Evolutionary conservation across 2,329 filamentous ascomycete species (phyloP).

Genomic region (Hymenoscyphus albidus): DNA sequence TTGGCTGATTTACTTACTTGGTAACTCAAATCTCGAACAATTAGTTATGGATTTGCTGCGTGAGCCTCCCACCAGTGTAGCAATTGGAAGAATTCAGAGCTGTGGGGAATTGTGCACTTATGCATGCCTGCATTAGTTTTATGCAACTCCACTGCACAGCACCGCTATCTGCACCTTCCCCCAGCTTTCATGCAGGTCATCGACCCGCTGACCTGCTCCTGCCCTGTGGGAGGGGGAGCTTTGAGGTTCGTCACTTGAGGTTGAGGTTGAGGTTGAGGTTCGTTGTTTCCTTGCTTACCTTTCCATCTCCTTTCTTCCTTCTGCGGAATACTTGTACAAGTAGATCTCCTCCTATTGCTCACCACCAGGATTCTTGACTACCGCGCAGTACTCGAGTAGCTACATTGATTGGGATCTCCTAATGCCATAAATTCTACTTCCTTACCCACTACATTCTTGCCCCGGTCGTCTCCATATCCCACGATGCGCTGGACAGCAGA

Average conservation of each 20-base stretch:
- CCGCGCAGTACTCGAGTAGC: too few relatives aligned
- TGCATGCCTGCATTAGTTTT: not conserved
- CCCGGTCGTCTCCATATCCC: not conserved
- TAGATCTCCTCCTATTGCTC: not conserved
- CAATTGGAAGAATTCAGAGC: too few relatives aligned
- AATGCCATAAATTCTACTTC: conserved; percentile 2
- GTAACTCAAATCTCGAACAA: too few relatives aligned
- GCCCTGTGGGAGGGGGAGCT: not conserved
- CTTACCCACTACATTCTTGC: not conserved
- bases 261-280: not conserved
- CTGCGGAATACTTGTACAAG: too few relatives aligned
- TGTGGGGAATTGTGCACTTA: not conserved
- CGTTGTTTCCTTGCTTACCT: conserved; percentile 4
- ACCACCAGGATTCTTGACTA: not conserved
- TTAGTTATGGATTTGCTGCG: too few relatives aligned
- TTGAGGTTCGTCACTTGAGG: not conserved
- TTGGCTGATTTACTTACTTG: too few relatives aligned
- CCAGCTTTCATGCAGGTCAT: not conserved
- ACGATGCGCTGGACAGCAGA: conserved; percentile 33
- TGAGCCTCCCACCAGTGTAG: too few relatives aligned
- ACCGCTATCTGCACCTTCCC: conserved; percentile 10
- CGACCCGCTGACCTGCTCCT: not conserved
- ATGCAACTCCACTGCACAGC: not conserved
- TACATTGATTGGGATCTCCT: conserved; percentile 1
- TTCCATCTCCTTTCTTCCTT: not conserved